Evolutionary conservation across 495 filamentous ascomycete species (phyloP), one percentile per base, ranked within the genome.

Genomic region (Symbiotaphrina buchneri): DNA sequence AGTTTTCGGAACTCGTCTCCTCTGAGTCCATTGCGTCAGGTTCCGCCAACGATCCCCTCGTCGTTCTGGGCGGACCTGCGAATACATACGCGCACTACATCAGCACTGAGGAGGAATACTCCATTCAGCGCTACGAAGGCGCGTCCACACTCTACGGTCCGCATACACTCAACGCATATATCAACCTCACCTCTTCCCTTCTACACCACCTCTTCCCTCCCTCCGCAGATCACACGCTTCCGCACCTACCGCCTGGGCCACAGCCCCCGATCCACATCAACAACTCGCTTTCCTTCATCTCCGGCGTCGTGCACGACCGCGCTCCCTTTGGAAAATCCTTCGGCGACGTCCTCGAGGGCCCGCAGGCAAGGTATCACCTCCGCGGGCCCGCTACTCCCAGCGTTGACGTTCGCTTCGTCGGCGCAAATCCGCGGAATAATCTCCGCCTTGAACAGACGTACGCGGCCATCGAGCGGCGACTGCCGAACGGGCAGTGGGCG

Each of bases 71-170:
- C n/a, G 82, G 79, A 1, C 87, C 85, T 3, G 79, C 84, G 6
- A 97, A 97, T 51, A 82, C 65, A 41, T 97, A 97, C 48, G 82
- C 87, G 10, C 87, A 97, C 47, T 97, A 97, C 49, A 90, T 92
- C 50, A 54, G 80, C 6, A 97, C 87, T 0, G 69, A 81, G 41
- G 81, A 94, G 47, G 87, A 97, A 45, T 97, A 94, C 46, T 48
- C 49, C 10, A 65, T 84, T 32, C 87, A 97, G 50, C 71, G 87
- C 29, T 94, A 94, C 51, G 87, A 97, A 54, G 87, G 87, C 30
- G 87, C 82, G 10, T 90, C 79, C 17, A 97, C 87, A 3, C 67
- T 94, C 18, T 93, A 91, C 51, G 87, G 87, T 0, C 80, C 79
- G n/a, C 71, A 84, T 43, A 91, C 81, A 0, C 61, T 94, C 4